Percentiles rank a stretch among this genome's conserved stretches.
Conservation (phyloP, 192 early-diverging fungal species). For the Podila clonocystis region DNA sequence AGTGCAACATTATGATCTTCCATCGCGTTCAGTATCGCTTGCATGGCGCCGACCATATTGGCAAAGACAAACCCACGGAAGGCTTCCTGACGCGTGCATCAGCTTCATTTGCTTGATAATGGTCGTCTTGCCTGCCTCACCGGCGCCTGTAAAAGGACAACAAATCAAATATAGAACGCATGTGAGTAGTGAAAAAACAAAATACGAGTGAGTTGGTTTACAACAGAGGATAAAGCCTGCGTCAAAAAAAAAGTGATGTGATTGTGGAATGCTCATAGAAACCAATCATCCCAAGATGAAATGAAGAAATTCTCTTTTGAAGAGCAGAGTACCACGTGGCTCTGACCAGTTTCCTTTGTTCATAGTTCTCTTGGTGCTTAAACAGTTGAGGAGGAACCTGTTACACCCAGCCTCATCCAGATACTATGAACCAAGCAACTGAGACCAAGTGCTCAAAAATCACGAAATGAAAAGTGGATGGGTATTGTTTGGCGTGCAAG, state of each 20-base stretch:
- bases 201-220: neutral
- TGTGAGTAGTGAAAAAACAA: neutral
- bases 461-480: no score
- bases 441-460: no score
- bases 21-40: slow-evolving; percentile 60
- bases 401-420: no score
- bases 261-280: neutral
- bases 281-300: neutral
- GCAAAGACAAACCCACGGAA: slow-evolving; percentile 59
- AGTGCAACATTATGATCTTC: slow-evolving; percentile 25
- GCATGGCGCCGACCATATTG: slow-evolving; percentile 61
- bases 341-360: no score
- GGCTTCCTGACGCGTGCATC: slow-evolving; percentile 61
- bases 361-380: no score
- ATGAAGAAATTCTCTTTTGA: no score
- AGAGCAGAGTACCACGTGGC: no score
- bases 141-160: slow-evolving; percentile 53
- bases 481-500: no score
- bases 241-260: neutral
- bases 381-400: no score
- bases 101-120: slow-evolving; percentile 69
- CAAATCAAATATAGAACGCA: neutral
- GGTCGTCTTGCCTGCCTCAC: slow-evolving; percentile 68
- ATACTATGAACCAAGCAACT: no score
- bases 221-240: neutral